These are phyloP conservation scores for Solanum infundibuliforme DNA, from an alignment of 257 asterid genomes.

Conservation along the genomic window DNA sequence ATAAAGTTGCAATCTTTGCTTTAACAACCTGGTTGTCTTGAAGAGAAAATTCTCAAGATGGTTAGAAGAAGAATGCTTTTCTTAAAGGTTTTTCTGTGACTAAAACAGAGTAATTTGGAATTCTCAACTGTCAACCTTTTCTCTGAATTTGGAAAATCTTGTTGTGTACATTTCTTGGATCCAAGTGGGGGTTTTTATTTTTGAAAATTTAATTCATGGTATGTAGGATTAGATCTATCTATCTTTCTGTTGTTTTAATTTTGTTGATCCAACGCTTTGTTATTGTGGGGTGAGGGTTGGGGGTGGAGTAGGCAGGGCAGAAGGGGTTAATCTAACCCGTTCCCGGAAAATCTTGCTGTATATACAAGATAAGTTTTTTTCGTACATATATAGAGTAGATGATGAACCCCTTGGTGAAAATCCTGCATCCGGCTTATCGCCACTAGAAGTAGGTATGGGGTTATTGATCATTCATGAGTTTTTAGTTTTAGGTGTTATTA, in stretches of 20 bases:
- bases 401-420: not conserved
- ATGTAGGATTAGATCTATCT: conserved; percentile 29
- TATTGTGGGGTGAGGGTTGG: not conserved
- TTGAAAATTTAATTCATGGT: conserved; percentile 3
- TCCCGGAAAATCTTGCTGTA: not conserved
- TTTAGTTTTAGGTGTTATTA: not conserved
- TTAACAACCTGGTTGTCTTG: not conserved
- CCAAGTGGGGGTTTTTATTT: not conserved
- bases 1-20: conserved; percentile 17
- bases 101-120: not conserved
- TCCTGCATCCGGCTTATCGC: not conserved
- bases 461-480: not conserved
- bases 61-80: not conserved
- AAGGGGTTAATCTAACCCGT: not conserved
- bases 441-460: not conserved
- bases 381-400: not conserved
- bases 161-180: not conserved
- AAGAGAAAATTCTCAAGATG: not conserved
- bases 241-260: conserved; percentile 1
- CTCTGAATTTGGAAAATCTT: not conserved
- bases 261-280: conserved; percentile 8
- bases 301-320: not conserved
- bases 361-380: not conserved
- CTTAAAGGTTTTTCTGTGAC: conserved; percentile 19
- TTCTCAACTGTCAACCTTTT: not conserved